Evolutionary conservation across 73 alveolate genomes (phyloP).

Genomic region (Diophrys appendiculata): DNA sequence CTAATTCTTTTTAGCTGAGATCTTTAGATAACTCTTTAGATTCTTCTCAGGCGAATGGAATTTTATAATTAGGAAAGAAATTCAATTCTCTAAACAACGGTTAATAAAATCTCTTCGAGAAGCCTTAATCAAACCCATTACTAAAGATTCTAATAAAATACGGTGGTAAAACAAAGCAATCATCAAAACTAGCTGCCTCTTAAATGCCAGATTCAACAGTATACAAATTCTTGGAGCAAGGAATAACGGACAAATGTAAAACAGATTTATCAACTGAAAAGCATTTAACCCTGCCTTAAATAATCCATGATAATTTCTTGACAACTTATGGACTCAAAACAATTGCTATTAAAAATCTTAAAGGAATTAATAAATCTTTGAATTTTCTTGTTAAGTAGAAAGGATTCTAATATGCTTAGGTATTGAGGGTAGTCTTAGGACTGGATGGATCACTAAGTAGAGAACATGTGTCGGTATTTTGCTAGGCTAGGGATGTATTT

Average conservation of each 20-base stretch:
- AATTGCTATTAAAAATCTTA: conserved; percentile 48
- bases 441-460: background rate
- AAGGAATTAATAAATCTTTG: background rate
- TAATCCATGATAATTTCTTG: conserved; percentile 22
- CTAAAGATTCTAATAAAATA: too few relatives aligned
- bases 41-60: too few relatives aligned
- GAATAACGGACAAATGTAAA: background rate
- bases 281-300: background rate
- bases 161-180: background rate
- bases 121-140: background rate
- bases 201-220: background rate
- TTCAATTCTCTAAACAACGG: too few relatives aligned
- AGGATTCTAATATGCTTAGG: background rate
- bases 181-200: background rate
- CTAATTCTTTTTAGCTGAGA: too few relatives aligned
- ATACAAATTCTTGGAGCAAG: background rate
- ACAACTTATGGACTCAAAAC: conserved; percentile 58
- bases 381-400: too few relatives aligned
- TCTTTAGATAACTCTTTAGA: too few relatives aligned
- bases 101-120: background rate
- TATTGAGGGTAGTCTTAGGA: background rate
- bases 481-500: background rate
- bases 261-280: background rate
- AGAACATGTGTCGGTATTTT: background rate
- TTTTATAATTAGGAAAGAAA: too few relatives aligned